Evolutionary conservation across 805 yeast species (phyloP), one percentile per base, ranked within the genome.

Genomic region (Candida silvatica): DNA sequence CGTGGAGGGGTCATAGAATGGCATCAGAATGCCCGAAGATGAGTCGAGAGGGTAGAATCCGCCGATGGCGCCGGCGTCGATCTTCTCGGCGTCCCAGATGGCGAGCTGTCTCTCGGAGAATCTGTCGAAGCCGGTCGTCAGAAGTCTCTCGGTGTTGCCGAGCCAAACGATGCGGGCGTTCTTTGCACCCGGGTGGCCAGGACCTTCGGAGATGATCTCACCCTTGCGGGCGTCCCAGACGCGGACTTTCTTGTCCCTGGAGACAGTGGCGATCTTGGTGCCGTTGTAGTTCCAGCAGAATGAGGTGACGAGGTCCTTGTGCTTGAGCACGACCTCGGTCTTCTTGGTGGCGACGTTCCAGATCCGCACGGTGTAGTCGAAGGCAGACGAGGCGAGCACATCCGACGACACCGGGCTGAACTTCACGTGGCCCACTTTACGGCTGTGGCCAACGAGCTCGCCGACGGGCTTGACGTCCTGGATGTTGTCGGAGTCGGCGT

Each of bases 101-200:
- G 92, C 98, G 40, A 90, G 66, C 62, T 92, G 97, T 56, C 99
- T 85, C 54, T 92, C 97, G 31, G 95, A 83, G 46, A 84, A 69
- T 51, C 82, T 75, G 19, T 95, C 85, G 57, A 92, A 92, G 2
- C 99, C 99, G 6, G 98, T 88, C 27, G 98, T 90, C 34, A 79
- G 81, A 25, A 92, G 62, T 47, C 97, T 72, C 51, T 88, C 81
- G 31, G 80, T 64, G 49, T 84, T 76, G 24, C 97, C 97, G 41
- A 90, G 62, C 97, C 98, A 92, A 12, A 74, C 75, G 27, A 85
- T 81, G 56, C 97, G 76, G 17, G 88, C 72, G 23, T 84, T 78
- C 58, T 92, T 92, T 24, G 97, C 96, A 41, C 97, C 97, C 3
- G 81, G 64, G 54, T 92, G 98, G 14, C 95, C 94, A 2, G 79